These are phyloP conservation scores for Acacia concinna DNA, from an alignment of 331 rosid species.

Conservation along the genomic window DNA sequence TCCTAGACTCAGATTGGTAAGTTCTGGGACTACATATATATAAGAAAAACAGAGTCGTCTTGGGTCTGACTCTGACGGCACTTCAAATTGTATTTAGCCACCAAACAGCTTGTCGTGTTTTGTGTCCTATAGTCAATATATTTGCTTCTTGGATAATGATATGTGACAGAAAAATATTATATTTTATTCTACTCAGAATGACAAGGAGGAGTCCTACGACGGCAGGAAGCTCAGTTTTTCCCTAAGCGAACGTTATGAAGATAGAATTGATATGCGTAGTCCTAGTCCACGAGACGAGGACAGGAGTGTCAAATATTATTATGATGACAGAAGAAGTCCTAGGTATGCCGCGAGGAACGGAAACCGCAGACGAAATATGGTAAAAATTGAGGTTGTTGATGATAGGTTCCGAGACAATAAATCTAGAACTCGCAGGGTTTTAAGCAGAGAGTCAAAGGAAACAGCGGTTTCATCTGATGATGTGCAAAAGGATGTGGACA, in stretches of 20 bases:
- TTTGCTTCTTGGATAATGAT: neutral
- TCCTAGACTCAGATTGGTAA: conserved; percentile 68
- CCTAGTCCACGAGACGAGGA: conserved; percentile 45
- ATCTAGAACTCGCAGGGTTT: conserved; percentile 35
- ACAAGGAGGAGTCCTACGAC: conserved; percentile 50
- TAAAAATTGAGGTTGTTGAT: conserved; percentile 79
- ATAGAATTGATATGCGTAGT: conserved; percentile 31
- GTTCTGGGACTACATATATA: conserved; percentile 1
- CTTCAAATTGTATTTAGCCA: neutral
- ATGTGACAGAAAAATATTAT: conserved; percentile 14
- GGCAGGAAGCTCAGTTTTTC: conserved; percentile 41
- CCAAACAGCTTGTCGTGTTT: neutral
- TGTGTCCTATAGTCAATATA: neutral
- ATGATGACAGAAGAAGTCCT: conserved; percentile 78
- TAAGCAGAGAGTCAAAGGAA: conserved; percentile 46
- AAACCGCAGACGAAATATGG: conserved; percentile 44
- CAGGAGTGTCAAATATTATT: conserved; percentile 41
- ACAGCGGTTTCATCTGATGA: conserved; percentile 36
- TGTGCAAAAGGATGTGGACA: conserved; percentile 33
- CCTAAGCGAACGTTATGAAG: conserved; percentile 34
- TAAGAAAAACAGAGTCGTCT: neutral
- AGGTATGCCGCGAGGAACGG: conserved; percentile 50
- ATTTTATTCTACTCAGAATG: conserved; percentile 40
- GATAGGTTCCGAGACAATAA: conserved; percentile 67
- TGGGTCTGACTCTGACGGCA: neutral